Percentiles rank a stretch among this genome's conserved stretches.
phyloP scores from a whole-genome alignment of 306 rosid genomes.

The Purshia tridentata region DNA sequence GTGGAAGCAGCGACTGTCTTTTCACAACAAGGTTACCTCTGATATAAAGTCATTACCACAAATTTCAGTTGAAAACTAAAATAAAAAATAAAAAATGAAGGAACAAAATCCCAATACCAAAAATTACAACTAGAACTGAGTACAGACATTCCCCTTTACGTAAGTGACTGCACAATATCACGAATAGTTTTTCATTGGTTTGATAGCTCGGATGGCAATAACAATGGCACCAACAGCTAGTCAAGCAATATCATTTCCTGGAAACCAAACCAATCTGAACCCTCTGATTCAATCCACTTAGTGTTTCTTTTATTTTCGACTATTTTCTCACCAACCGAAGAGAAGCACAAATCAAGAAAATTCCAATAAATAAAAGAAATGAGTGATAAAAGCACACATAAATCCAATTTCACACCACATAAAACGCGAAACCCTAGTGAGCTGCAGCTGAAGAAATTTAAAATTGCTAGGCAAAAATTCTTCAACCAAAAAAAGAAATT shows the following conservation, averaged over 20 bases:
- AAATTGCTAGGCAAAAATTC: not conserved
- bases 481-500: not conserved
- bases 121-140: not conserved
- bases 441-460: not conserved
- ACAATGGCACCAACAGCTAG: not conserved
- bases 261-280: not conserved
- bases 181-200: too few relatives aligned
- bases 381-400: not conserved
- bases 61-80: conserved; percentile 7
- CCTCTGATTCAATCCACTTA: not conserved
- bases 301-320: not conserved
- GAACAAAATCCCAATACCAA: not conserved
- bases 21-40: conserved; percentile 78
- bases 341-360: not conserved
- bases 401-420: not conserved
- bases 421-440: conserved; percentile 4
- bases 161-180: not conserved
- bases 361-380: not conserved
- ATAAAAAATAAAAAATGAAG: not conserved
- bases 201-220: not conserved
- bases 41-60: conserved; percentile 1
- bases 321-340: conserved; percentile 1
- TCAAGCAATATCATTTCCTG: not conserved
- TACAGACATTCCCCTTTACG: not conserved
- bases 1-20: conserved; percentile 82